Evolutionary conservation across 495 filamentous ascomycete species (phyloP), one percentile per base, ranked within the genome.

Genomic region (Hypoxylon lienhwacheense): DNA sequence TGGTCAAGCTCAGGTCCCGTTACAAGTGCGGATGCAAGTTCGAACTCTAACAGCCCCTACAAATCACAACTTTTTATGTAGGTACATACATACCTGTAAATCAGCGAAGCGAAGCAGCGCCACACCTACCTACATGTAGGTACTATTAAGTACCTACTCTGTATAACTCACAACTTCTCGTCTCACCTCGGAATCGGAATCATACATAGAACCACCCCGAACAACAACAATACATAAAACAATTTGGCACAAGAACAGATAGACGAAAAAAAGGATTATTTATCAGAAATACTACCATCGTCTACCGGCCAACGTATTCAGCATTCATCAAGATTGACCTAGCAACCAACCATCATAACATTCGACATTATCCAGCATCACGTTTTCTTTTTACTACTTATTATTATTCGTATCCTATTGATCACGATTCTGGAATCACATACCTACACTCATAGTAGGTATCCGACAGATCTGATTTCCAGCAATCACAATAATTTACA

Each of bases 271-370:
- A 37, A 14, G 12, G 10, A 5, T 29, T 7, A 19, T 41, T 26
- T 39, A 44, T 25, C 40, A 45, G 25, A 29, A 45, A 22, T 19
- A 42, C 21, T 32, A 32, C 14, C 31, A 10, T 44, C 11, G 45
- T 50, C 39, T 45, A 53, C 42, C 35, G 26, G 55, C 16, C 55
- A 59, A 53, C 47, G 25, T 31, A 31, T 15, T 41, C 16, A 3
- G 7, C 49, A 45, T 49, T 60, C 45, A 24, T 54, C 16, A 28
- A 20, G 19, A 55, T 61, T 44, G 36, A 56, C 52, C 25, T 48
- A 56, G 15, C 52, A 61, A 61, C 49, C 40, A 37, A 44, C 47
- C n/a, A 50, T 17, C 29, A n/a, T 43, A 51, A 25, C 28, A 34
- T 34, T 35, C 37, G 8, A 36, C 42, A 55, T 40, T 15, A 24